phyloP scores from a whole-genome alignment of 2,329 filamentous ascomycete species.

The Nothopassalora personata region DNA sequence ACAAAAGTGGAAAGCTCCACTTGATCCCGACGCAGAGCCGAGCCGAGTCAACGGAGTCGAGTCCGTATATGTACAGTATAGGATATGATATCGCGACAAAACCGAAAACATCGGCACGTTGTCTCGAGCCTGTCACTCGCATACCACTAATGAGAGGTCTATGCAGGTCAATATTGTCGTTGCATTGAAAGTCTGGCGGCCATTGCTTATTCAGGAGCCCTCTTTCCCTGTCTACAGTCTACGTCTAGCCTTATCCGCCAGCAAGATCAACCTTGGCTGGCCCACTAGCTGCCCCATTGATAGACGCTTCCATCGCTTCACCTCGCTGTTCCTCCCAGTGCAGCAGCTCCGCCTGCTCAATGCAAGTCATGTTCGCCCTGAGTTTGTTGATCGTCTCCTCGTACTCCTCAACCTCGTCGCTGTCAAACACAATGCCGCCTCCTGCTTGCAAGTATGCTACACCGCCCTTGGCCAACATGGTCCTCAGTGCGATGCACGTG shows the following conservation, averaged over 20 bases:
- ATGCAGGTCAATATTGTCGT: no score
- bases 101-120: no score
- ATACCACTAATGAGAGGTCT: no score
- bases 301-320: background rate
- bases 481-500: slow-evolving; percentile 74
- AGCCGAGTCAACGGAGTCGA: background rate
- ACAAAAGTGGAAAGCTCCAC: no score
- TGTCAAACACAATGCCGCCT: slow-evolving; percentile 91
- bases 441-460: slow-evolving; percentile 84
- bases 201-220: no score
- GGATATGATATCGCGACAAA: background rate
- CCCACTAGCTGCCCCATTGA: background rate
- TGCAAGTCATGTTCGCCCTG: slow-evolving; percentile 81
- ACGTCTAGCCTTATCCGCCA: slow-evolving; percentile 6
- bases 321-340: slow-evolving; percentile 48
- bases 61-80: background rate
- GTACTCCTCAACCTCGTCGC: slow-evolving; percentile 85
- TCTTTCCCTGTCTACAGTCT: background rate
- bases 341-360: slow-evolving; percentile 73
- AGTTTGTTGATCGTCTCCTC: slow-evolving; percentile 97
- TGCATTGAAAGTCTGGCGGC: no score
- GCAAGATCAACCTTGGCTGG: slow-evolving; percentile 11
- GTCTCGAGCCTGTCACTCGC: no score
- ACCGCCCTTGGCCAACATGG: slow-evolving; percentile 90
- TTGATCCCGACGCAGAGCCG: no score